Conservation (phyloP, 1,284 basidiomycete species). For the Trichosporon inkin region DNA sequence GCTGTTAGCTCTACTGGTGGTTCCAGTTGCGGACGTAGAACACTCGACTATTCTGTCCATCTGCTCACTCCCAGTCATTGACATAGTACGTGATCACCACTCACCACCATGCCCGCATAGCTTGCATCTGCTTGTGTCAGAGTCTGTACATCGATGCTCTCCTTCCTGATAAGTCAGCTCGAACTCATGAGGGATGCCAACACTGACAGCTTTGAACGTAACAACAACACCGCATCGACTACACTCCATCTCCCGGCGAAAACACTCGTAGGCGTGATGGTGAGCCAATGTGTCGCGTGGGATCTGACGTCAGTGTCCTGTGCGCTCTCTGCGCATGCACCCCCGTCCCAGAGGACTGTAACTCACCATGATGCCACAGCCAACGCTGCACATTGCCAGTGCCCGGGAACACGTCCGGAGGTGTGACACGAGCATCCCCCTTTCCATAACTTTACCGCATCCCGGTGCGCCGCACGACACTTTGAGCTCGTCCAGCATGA, state of each 20-base stretch:
- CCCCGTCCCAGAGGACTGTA: constrained; percentile 47
- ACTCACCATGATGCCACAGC: constrained; percentile 52
- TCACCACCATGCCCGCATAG: too few relatives aligned
- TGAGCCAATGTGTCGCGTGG: constrained; percentile 33
- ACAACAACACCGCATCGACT: constrained; percentile 30
- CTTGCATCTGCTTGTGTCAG: too few relatives aligned
- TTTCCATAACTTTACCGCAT: constrained; percentile 63
- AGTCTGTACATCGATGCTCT: neutral
- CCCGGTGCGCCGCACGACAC: constrained; percentile 61
- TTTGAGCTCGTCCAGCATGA: constrained; percentile 72
- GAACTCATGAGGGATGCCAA: constrained; percentile 9
- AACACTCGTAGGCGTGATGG: constrained; percentile 44
- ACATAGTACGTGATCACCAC: too few relatives aligned
- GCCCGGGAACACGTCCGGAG: constrained; percentile 62
- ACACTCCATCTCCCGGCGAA: constrained; percentile 43
- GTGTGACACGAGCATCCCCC: constrained; percentile 65
- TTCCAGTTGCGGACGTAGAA: too few relatives aligned
- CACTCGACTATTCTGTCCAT: too few relatives aligned
- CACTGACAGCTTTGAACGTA: constrained; percentile 30
- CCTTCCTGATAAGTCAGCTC: constrained; percentile 3
- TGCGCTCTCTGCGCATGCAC: constrained; percentile 30
- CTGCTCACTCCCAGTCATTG: too few relatives aligned
- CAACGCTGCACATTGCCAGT: constrained; percentile 56
- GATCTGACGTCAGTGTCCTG: constrained; percentile 27
- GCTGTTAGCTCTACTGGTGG: neutral